Conservation (phyloP, 768 basidiomycete genomes). For the Hypsizygus marmoreus region DNA sequence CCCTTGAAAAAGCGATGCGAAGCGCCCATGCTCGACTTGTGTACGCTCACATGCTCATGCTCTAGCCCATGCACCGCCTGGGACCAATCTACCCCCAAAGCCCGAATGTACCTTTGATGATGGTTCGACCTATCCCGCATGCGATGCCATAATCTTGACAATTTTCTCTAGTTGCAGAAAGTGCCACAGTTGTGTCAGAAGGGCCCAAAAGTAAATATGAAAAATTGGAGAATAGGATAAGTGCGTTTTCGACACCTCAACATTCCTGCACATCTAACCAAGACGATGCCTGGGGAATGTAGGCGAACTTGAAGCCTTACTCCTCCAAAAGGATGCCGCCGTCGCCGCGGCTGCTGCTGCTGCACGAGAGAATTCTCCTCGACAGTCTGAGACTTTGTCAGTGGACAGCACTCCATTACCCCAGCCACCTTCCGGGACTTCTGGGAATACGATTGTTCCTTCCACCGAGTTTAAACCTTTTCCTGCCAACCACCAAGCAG, state of each 20-base stretch:
- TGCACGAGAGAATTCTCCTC: conserved; percentile 13
- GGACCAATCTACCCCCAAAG: conserved; percentile 49
- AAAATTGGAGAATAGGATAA: conserved; percentile 65
- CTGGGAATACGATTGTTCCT: conserved; percentile 4
- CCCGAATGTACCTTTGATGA: conserved; percentile 83
- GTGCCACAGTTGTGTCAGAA: conserved; percentile 38
- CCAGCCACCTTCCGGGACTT: neutral
- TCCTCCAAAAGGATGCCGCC: conserved; percentile 55
- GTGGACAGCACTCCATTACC: conserved; percentile 1
- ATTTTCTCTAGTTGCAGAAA: conserved; percentile 40
- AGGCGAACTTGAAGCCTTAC: conserved; percentile 72
- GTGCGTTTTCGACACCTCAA: conserved; percentile 38
- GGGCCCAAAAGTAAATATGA: conserved; percentile 64
- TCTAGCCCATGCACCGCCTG: conserved; percentile 59
- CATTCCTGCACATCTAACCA: conserved; percentile 3
- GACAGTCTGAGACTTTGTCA: conserved; percentile 6
- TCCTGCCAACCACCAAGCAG: conserved; percentile 5
- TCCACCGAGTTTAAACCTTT: conserved; percentile 10
- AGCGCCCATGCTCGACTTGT: conserved; percentile 77
- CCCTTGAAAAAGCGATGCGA: conserved; percentile 59
- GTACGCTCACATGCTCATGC: conserved; percentile 75
- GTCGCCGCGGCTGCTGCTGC: conserved; percentile 10
- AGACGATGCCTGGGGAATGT: conserved; percentile 1
- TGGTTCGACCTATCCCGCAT: conserved; percentile 35
- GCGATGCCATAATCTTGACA: neutral